Evolutionary conservation across 805 yeast genomes (phyloP).

Genomic region (Metschnikowia bowlesiae): DNA sequence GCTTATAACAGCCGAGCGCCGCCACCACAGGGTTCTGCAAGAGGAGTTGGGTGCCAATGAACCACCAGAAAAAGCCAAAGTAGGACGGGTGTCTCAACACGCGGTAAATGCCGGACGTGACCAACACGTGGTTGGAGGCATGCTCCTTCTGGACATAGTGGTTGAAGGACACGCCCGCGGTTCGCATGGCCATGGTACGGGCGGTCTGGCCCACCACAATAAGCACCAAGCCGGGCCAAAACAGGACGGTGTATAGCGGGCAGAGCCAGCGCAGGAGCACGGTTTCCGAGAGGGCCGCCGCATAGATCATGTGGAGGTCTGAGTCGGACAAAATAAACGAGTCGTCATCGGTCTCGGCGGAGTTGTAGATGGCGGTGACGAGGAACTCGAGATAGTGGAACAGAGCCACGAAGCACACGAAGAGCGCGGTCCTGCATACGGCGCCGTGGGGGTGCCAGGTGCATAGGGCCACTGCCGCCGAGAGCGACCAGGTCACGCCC

Average conservation of each 20-base stretch:
- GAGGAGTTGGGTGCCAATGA: slow-evolving; percentile 74
- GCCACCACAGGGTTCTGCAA: slow-evolving; percentile 63
- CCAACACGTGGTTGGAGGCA: slow-evolving; percentile 54
- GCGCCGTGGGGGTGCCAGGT: background rate
- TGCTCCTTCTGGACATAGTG: slow-evolving; percentile 64
- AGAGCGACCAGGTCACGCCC: slow-evolving; percentile 23
- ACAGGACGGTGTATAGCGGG: background rate
- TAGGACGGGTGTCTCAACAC: slow-evolving; percentile 83
- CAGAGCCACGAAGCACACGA: slow-evolving; percentile 23
- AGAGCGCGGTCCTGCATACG: slow-evolving; percentile 8
- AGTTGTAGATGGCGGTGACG: slow-evolving; percentile 72
- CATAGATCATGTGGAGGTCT: slow-evolving; percentile 25
- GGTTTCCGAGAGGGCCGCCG: slow-evolving; percentile 13
- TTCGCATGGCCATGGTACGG: slow-evolving; percentile 77
- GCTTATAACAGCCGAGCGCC: slow-evolving; percentile 47
- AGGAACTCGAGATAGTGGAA: slow-evolving; percentile 85
- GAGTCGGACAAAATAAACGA: slow-evolving; percentile 38
- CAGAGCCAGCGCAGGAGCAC: slow-evolving; percentile 1
- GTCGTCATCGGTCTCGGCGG: slow-evolving; percentile 59
- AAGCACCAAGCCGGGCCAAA: slow-evolving; percentile 43
- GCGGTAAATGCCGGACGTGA: slow-evolving; percentile 70
- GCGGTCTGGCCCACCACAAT: slow-evolving; percentile 58
- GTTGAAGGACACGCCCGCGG: slow-evolving; percentile 82
- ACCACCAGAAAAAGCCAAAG: slow-evolving; percentile 91
- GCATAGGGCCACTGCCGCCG: slow-evolving; percentile 1